Evolutionary conservation across 208 protist species (phyloP), one percentile per base, ranked within the genome.

Genomic region (Acanthamoeba polyphaga): DNA sequence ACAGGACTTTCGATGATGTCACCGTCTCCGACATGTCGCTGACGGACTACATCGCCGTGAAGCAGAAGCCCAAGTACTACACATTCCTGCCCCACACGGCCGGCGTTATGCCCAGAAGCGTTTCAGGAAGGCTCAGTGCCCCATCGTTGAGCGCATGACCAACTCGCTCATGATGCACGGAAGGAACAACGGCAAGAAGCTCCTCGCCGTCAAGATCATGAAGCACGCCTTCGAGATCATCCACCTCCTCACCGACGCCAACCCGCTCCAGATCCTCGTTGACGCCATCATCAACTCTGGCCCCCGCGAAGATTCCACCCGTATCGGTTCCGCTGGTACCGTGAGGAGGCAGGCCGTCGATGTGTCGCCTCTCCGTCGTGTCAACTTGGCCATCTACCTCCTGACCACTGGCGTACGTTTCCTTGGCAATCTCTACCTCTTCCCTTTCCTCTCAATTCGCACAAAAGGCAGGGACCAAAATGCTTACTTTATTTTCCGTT

Each of bases 111-210:
- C 99, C 96, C 98, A 97, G 95, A 99, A 99, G 96, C 99, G 99
- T 96, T 99, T 99, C 98, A 98, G 99, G 97, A 99, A 99, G 98
- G 98, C 99, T 34, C 98, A 99, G 96, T 99, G 98, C 97, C 98
- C 98, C 90, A 98, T 99, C 94, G 98, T 99, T 60, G 98, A 99
- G 97, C 96, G 98, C 89, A 96, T 99, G 51, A 98, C 98, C 60
- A 99, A 99, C 98, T 98, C 98, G 92, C 96, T 99, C 70, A 99
- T 99, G 99, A 99, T 99, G 98, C 99, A 99, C 97, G 99, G 99
- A 85, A 98, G 99, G 96, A 99, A 99, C 97, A 99, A 99, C 97
- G 99, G 99, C 97, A 99, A 99, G 98, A 99, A 99, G 98, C 95
- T 99, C 58, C 99, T 99, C 98, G 99, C 99, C 91, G 98, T 99